Conservation (phyloP, 2,329 filamentous ascomycete genomes). For the Colletotrichum lupini region DNA sequence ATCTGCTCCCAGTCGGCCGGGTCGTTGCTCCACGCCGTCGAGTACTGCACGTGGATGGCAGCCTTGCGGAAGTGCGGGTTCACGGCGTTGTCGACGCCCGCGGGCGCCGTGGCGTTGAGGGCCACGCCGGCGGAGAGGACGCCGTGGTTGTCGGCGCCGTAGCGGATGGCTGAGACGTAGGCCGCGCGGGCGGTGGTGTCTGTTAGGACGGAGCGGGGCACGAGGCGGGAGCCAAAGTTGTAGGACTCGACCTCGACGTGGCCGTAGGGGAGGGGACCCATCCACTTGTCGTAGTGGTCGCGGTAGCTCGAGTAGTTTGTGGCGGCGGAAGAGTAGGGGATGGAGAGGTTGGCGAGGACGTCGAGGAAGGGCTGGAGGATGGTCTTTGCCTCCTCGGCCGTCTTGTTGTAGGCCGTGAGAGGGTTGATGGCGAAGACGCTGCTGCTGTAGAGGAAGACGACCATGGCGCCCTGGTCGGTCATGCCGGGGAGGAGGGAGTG, state of each 20-base stretch:
- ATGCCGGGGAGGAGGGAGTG: conserved; percentile 53
- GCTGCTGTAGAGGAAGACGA: conserved; percentile 60
- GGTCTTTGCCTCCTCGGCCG: conserved; percentile 50
- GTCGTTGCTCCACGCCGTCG: conserved; percentile 35
- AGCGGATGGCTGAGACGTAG: conserved; percentile 34
- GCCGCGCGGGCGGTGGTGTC: conserved; percentile 42
- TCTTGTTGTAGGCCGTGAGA: conserved; percentile 59
- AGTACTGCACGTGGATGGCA: conserved; percentile 34
- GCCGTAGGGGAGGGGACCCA: conserved; percentile 54
- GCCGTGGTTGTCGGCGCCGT: conserved; percentile 28
- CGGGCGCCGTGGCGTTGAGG: conserved; percentile 31
- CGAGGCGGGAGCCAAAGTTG: conserved; percentile 53
- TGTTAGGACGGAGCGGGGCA: conserved; percentile 49
- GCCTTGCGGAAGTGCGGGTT: conserved; percentile 34
- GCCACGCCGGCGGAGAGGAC: conserved; percentile 38
- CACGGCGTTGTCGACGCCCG: conserved; percentile 32
- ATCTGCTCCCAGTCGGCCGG: conserved; percentile 30
- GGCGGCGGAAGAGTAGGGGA: conserved; percentile 41
- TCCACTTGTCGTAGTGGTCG: conserved; percentile 55
- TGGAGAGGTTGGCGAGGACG: conserved; percentile 49
- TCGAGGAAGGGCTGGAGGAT: conserved; percentile 59
- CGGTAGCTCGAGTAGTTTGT: conserved; percentile 47
- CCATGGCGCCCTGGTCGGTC: conserved; percentile 60
- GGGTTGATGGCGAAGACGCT: conserved; percentile 58
- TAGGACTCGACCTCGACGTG: conserved; percentile 61